These are phyloP conservation scores for Epichloe glyceriae DNA, from an alignment of 2,329 filamentous ascomycete genomes.

Conservation along the genomic window DNA sequence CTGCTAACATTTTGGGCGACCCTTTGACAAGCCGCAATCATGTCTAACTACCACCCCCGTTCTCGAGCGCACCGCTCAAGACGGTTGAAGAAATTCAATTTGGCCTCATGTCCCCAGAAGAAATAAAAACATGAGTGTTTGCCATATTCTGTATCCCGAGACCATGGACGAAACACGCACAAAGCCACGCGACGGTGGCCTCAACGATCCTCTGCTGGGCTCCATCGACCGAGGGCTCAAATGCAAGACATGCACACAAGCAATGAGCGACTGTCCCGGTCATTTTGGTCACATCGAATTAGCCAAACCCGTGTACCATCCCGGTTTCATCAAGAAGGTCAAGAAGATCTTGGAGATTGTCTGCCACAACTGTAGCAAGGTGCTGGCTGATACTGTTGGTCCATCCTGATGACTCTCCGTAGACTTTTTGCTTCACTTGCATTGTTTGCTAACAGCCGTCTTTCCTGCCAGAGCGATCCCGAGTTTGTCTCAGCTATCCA, in stretches of 20 bases:
- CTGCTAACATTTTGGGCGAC: neutral
- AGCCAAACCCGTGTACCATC: slow-evolving; percentile 87
- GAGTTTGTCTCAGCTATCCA: slow-evolving; percentile 72
- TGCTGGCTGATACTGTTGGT: slow-evolving; percentile 97
- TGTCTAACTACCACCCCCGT: slow-evolving; percentile 84
- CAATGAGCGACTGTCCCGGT: slow-evolving; percentile 89
- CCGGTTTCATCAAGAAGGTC: slow-evolving; percentile 95
- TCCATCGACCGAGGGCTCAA: slow-evolving; percentile 93
- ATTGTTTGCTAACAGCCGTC: slow-evolving; percentile 44
- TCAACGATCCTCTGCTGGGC: slow-evolving; percentile 91
- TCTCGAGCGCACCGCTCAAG: slow-evolving; percentile 91
- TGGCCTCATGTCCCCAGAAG: slow-evolving; percentile 90
- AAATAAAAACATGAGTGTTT: slow-evolving; percentile 99
- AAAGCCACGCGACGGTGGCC: slow-evolving; percentile 77
- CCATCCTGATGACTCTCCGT: slow-evolving; percentile 37
- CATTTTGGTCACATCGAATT: slow-evolving; percentile 99
- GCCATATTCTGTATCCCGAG: slow-evolving; percentile 94
- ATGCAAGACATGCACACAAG: slow-evolving; percentile 92
- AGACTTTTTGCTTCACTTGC: slow-evolving; percentile 33
- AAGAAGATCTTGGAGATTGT: slow-evolving; percentile 99
- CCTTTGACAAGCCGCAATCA: slow-evolving; percentile 33
- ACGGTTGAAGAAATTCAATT: slow-evolving; percentile 99
- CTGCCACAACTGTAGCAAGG: slow-evolving; percentile 97
- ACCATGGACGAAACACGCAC: slow-evolving; percentile 96
- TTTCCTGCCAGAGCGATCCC: slow-evolving; percentile 56